Evolutionary conservation across 306 rosid genomes (phyloP).

Genomic region (Macrotyloma uniflorum): DNA sequence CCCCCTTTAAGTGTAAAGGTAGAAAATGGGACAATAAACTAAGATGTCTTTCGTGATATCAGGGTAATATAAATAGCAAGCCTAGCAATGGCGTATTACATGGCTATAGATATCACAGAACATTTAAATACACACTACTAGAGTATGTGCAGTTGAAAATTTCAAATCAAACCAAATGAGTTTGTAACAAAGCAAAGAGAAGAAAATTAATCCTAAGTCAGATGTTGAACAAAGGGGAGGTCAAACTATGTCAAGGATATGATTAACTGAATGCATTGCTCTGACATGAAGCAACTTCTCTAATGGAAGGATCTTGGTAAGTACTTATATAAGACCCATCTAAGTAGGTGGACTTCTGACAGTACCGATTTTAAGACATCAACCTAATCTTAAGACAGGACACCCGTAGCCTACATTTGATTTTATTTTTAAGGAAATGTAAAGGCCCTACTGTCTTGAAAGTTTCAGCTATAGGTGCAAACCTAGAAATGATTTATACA

Average conservation of each 20-base stretch:
- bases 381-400: constrained; percentile 24
- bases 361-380: constrained; percentile 8
- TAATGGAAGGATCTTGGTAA: constrained; percentile 4
- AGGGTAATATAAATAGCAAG: background rate
- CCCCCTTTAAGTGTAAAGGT: background rate
- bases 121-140: background rate
- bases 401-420: background rate
- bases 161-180: constrained; percentile 7
- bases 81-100: no score
- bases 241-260: constrained; percentile 8
- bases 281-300: constrained; percentile 20
- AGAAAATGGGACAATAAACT: background rate
- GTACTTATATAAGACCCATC: background rate
- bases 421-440: background rate
- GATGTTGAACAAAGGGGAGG: background rate
- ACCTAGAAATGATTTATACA: constrained; percentile 23
- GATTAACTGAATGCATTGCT: background rate
- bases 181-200: background rate
- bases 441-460: constrained; percentile 8
- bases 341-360: constrained; percentile 6
- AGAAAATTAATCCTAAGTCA: constrained; percentile 19
- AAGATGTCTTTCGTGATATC: background rate
- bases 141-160: background rate
- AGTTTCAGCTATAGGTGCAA: constrained; percentile 19
- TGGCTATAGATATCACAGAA: background rate